phyloP scores from a whole-genome alignment of 2,329 filamentous ascomycete species.

The Calonectria naviculata region DNA sequence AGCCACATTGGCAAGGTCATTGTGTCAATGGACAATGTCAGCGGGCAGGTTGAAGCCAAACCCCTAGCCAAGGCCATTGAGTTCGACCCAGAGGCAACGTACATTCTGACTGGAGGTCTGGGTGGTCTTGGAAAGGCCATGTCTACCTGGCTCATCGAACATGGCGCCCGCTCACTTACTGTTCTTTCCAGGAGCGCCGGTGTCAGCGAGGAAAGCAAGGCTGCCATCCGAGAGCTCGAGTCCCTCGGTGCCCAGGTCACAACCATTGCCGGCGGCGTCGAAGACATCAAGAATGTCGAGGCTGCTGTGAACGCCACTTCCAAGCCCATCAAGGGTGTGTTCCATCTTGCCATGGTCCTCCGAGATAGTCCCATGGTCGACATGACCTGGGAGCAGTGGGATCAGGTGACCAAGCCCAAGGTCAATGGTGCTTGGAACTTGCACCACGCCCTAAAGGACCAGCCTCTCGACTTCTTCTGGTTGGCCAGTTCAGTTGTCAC shows the following conservation, averaged over 20 bases:
- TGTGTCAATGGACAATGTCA: slow-evolving; percentile 36
- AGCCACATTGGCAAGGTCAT: slow-evolving; percentile 56
- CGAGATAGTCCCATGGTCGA: slow-evolving; percentile 35
- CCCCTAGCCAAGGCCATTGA: not conserved
- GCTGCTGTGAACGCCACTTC: slow-evolving; percentile 30
- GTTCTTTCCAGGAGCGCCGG: slow-evolving; percentile 27
- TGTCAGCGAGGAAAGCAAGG: slow-evolving; percentile 9
- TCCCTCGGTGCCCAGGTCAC: slow-evolving; percentile 38
- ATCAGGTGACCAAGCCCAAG: slow-evolving; percentile 43
- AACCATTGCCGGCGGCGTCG: slow-evolving; percentile 48
- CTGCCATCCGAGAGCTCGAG: slow-evolving; percentile 36
- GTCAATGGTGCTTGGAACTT: slow-evolving; percentile 50
- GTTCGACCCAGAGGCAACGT: slow-evolving; percentile 35
- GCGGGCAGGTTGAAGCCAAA: not conserved
- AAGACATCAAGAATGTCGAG: slow-evolving; percentile 40
- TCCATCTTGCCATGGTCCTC: slow-evolving; percentile 54
- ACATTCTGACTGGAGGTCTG: slow-evolving; percentile 38
- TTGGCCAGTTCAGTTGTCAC: slow-evolving; percentile 48
- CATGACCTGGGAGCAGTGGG: slow-evolving; percentile 50
- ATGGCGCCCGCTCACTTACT: slow-evolving; percentile 18
- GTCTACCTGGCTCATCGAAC: slow-evolving; percentile 22
- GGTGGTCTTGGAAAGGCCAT: slow-evolving; percentile 28
- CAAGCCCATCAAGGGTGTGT: slow-evolving; percentile 48
- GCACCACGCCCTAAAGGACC: slow-evolving; percentile 42
- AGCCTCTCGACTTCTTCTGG: slow-evolving; percentile 51